Evolutionary conservation across 331 rosid species (phyloP).

Genomic region (Dryas integrifolia): DNA sequence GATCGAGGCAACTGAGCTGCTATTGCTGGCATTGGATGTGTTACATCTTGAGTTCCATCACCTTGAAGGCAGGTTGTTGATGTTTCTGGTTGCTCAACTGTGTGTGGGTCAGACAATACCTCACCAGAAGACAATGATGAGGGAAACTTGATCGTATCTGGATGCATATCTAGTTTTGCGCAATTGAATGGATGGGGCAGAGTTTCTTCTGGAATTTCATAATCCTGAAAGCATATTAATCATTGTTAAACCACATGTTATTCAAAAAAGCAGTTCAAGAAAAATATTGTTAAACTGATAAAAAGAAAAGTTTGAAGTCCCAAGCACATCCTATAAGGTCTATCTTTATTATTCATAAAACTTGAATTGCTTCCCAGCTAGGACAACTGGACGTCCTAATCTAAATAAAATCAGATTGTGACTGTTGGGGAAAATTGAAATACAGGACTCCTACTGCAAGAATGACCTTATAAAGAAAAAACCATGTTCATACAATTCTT

Average conservation of each 20-base stretch:
- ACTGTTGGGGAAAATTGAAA: not conserved
- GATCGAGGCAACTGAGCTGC: constrained; percentile 52
- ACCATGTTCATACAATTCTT: too few species aligned
- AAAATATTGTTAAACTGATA: not conserved
- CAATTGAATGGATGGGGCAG: constrained; percentile 67
- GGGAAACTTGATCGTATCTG: constrained; percentile 16
- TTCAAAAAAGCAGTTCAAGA: not conserved
- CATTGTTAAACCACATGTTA: constrained; percentile 21
- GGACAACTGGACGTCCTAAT: not conserved
- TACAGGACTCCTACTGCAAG: not conserved
- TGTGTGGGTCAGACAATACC: constrained; percentile 12
- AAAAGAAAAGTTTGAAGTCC: not conserved
- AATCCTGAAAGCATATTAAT: constrained; percentile 43
- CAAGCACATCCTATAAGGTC: not conserved
- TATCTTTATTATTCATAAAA: not conserved
- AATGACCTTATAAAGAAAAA: not conserved
- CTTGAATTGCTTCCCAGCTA: constrained; percentile 2
- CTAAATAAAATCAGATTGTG: too few species aligned
- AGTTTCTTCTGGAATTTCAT: constrained; percentile 61
- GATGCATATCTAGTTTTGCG: constrained; percentile 23
- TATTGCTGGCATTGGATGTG: constrained; percentile 19
- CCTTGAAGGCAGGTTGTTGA: constrained; percentile 19
- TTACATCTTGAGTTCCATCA: constrained; percentile 15
- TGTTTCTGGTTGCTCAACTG: constrained; percentile 15
- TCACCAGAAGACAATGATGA: constrained; percentile 10